Evolutionary conservation across 495 filamentous ascomycete species (phyloP).

Genomic region (Recurvomyces mirabilis): DNA sequence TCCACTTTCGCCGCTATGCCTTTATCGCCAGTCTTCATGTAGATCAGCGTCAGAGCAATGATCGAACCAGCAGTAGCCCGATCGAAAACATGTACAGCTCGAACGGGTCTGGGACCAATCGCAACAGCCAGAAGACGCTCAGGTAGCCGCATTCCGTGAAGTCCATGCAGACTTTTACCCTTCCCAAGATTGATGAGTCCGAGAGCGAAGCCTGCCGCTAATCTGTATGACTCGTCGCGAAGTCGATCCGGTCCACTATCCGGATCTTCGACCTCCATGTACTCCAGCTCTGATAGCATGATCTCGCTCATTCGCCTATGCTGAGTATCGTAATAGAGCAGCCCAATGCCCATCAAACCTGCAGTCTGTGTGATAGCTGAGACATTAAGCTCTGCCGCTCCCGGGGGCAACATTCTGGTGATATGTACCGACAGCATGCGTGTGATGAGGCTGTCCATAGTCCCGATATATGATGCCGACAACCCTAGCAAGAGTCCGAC

Average conservation of each 20-base stretch:
- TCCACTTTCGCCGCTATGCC: slow-evolving; percentile 87
- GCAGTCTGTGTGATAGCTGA: slow-evolving; percentile 91
- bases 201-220: slow-evolving; percentile 86
- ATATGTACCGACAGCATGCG: slow-evolving; percentile 96
- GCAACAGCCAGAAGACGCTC: slow-evolving; percentile 78
- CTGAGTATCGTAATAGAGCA: slow-evolving; percentile 89
- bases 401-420: slow-evolving; percentile 80
- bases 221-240: slow-evolving; percentile 84
- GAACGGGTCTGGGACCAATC: slow-evolving; percentile 74
- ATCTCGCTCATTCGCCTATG: slow-evolving; percentile 98
- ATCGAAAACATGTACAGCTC: slow-evolving; percentile 82
- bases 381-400: slow-evolving; percentile 77
- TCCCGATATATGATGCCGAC: slow-evolving; percentile 85
- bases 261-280: slow-evolving; percentile 61
- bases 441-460: slow-evolving; percentile 91
- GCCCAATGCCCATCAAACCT: slow-evolving; percentile 92
- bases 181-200: slow-evolving; percentile 92
- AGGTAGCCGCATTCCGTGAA: slow-evolving; percentile 88
- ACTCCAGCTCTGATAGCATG: slow-evolving; percentile 94
- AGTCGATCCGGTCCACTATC: slow-evolving; percentile 50
- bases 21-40: slow-evolving; percentile 90
- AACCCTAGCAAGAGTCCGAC: slow-evolving; percentile 87
- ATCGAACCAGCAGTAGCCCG: slow-evolving; percentile 83
- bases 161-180: slow-evolving; percentile 73
- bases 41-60: slow-evolving; percentile 83